Conservation (phyloP, 2,329 filamentous ascomycete genomes). For the Sporothrix luriei region DNA sequence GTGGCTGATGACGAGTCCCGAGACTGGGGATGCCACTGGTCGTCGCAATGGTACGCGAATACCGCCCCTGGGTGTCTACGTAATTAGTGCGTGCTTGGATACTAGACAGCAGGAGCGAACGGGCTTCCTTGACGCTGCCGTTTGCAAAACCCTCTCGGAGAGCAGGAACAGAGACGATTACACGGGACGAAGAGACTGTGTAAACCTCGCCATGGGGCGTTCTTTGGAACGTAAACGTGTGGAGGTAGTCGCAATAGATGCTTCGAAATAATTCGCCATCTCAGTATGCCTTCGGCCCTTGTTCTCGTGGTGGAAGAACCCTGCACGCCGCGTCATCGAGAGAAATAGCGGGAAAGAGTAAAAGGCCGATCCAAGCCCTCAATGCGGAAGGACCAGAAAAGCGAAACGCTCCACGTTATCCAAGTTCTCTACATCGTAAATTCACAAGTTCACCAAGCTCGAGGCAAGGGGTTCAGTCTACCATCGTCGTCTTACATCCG, state of each 20-base stretch:
- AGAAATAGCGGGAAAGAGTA: not conserved
- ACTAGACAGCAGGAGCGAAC: not conserved
- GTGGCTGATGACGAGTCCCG: constrained; percentile 24
- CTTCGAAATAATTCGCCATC: not conserved
- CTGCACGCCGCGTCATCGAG: constrained; percentile 25
- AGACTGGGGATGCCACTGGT: constrained; percentile 16
- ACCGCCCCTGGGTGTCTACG: constrained; percentile 7
- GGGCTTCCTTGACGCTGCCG: too few relatives aligned
- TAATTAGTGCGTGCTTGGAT: constrained; percentile 12
- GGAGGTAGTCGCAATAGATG: not conserved
- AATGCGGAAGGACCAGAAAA: not conserved
- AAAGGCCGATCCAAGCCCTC: not conserved
- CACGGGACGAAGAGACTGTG: not conserved
- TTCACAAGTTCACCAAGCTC: too few relatives aligned
- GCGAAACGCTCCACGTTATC: too few relatives aligned
- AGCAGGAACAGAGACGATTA: not conserved
- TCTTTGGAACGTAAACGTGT: not conserved
- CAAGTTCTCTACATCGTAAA: too few relatives aligned
- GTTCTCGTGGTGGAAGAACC: not conserved
- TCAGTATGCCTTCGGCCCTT: not conserved
- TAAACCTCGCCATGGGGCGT: not conserved
- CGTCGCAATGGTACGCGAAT: not conserved
- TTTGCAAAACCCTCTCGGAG: not conserved
- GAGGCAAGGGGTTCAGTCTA: too few relatives aligned
- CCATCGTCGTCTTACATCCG: not conserved